Base-by-base conservation (phyloP, 441 rosid species). In the Gossypium lobatum region DNA sequence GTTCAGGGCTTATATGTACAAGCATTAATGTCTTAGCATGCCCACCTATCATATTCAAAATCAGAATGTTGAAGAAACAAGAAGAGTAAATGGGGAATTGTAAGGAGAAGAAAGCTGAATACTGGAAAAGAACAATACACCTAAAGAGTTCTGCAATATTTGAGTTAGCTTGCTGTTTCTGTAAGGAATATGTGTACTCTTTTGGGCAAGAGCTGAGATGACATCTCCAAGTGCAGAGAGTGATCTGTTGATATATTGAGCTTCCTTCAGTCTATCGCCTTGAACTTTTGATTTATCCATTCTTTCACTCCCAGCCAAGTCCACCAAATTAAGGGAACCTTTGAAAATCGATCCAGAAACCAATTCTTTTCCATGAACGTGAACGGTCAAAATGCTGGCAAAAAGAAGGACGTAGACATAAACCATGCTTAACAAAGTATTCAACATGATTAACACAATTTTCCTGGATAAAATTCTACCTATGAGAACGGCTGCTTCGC, bases 151-250 rank as follows among this genome's bases (percentile, higher is more conserved):
- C 46, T 94, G 98, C 20, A 94, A 68, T 34, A 94, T 89, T 87
- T 94, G 97, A 16, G 98, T 94, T 72, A 94, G 97, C 77, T 94
- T 94, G 95, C 97, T 94, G 55, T 94, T 94, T 74, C 98, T 83
- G 64, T 92, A 92, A 9, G 97, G 98, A 82, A 94, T 89, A 64
- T 94, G 97, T 0, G 89, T 63, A 75, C 88, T 92, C 88, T 91
- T 94, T 79, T 89, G 97, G 6, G 98, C 97, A 34, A 94, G 95
- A 73, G 98, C 97, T 66, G 93, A 87, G 58, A 94, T 87, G 73
- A 92, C 98, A 78, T 94, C 98, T 71, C 98, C 97, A 23, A 94
- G 84, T 1, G 98, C 97, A n/a, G 98, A 94, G 57, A 94, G 89
- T 1, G 98, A 94, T 73, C 91, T 85, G 66, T 94, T 94, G 66